phyloP scores from a whole-genome alignment of 169 alveolate genomes.

The Babesia bovis region DNA sequence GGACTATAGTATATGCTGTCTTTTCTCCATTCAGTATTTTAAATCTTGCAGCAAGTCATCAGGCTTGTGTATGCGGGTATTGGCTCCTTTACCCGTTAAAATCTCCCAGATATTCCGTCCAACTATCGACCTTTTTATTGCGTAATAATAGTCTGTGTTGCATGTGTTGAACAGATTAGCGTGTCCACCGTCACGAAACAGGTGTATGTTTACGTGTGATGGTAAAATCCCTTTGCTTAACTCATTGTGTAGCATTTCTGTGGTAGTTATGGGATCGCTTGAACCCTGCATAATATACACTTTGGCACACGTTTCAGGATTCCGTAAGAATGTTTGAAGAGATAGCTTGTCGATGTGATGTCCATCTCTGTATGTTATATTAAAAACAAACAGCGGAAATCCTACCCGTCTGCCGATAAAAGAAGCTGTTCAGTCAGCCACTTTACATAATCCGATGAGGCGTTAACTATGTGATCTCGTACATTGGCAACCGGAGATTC shows the following conservation, averaged over 20 bases:
- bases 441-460: slow-evolving; percentile 27
- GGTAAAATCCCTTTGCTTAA: slow-evolving; percentile 3
- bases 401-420: slow-evolving; percentile 4
- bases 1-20: no score
- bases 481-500: slow-evolving; percentile 66
- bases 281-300: slow-evolving; percentile 60
- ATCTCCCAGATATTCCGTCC: slow-evolving; percentile 33
- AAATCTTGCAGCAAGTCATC: no score
- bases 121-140: slow-evolving; percentile 26
- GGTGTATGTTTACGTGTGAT: slow-evolving; percentile 8
- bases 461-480: slow-evolving; percentile 9
- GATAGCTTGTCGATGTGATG: slow-evolving; percentile 38
- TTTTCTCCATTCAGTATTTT: neutral
- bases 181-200: slow-evolving; percentile 57
- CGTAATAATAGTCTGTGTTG: slow-evolving; percentile 27
- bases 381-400: neutral
- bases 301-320: slow-evolving; percentile 8
- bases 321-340: slow-evolving; percentile 14
- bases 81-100: slow-evolving; percentile 23
- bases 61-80: slow-evolving; percentile 5
- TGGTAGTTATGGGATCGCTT: slow-evolving; percentile 46
- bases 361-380: slow-evolving; percentile 24
- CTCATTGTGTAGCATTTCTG: slow-evolving; percentile 44
- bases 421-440: slow-evolving; percentile 26
- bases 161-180: slow-evolving; percentile 29